Evolutionary conservation across 2,329 filamentous ascomycete species (phyloP), one percentile per base, ranked within the genome.

Genomic region (Niveomyces coronatus): DNA sequence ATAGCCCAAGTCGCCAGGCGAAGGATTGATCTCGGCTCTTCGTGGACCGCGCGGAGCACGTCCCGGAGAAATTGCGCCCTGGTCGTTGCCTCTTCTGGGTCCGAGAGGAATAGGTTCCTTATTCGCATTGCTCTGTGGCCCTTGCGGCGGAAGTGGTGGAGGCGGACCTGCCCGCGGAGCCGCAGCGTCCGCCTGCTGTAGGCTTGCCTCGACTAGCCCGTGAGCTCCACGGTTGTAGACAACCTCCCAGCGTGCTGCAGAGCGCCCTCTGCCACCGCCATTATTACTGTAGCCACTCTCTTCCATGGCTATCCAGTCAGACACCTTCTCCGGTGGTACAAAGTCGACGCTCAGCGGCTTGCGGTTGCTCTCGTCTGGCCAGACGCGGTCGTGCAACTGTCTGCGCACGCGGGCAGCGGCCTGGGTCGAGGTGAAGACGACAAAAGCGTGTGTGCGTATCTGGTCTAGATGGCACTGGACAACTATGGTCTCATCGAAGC

Each of bases 321-420:
- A 57, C 4, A 93, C 70, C 45, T 77, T 75, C 18, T 85, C 77
- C 14, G 82, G 73, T 0, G 89, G 89, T 15, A 96, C 71, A 55
- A 91, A 96, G 56, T 98, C 91, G 4, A 85, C 85, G 74, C 82
- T 93, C 1, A 96, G 69, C 1, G 79, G 71, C 56, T 91, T 93
- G 22, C 91, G 74, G 47, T 81, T 84, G 42, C 80, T 77, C 61
- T 96, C 89, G 42, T 87, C 76, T 1, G 89, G 89, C 85, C 88
- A 96, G 24, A 87, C 73, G 16, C 72, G 73, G 41, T 78, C 75
- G 58, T 98, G 89, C 3, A 96, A 66, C 3, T 74, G 72, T 9
- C 76, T 71, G 34, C 89, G 82, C 8, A 85, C 87, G 16, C 85
- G 74, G 0, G 80, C 77, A 4, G 91, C 91, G 4, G 82, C 79